phyloP scores from a whole-genome alignment of 805 yeast genomes.

The Wickerhamomyces subpelliculosus region DNA sequence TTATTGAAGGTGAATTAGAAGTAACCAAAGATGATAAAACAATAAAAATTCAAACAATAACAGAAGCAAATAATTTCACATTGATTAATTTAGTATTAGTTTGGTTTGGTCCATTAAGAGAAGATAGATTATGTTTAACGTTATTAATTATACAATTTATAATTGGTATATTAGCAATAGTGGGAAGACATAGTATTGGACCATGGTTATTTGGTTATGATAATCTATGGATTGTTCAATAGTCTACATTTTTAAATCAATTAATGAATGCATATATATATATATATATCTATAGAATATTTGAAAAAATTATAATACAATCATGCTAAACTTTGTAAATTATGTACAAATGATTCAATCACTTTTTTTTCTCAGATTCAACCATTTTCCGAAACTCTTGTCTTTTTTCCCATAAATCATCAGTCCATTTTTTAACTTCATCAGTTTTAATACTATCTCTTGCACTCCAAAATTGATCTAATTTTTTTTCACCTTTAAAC shows the following conservation, averaged over 20 bases:
- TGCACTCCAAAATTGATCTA: conserved; percentile 66
- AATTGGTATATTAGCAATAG: conserved; percentile 60
- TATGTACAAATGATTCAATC: no score
- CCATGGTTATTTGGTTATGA: conserved; percentile 86
- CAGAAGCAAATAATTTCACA: conserved; percentile 73
- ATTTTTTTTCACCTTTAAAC: conserved; percentile 46
- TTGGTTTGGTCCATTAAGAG: conserved; percentile 86
- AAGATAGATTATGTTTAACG: conserved; percentile 60
- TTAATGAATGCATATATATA: no score
- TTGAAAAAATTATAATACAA: background rate
- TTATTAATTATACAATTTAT: conserved; percentile 57
- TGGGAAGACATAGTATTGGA: conserved; percentile 77
- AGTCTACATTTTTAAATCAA: background rate
- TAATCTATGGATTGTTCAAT: conserved; percentile 44
- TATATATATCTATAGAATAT: no score
- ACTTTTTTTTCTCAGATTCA: background rate
- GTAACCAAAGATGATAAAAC: conserved; percentile 17
- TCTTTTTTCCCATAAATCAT: conserved; percentile 46
- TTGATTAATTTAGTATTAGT: conserved; percentile 77
- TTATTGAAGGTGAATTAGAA: conserved; percentile 25
- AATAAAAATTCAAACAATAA: conserved; percentile 13
- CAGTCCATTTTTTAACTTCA: conserved; percentile 66
- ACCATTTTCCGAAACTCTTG: conserved; percentile 29
- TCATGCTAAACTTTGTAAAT: no score
- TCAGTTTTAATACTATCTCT: conserved; percentile 56